Evolutionary conservation across 129 eudicot genomes (phyloP), one percentile per base, ranked within the genome.

Genomic region (Flaveria trinervia): DNA sequence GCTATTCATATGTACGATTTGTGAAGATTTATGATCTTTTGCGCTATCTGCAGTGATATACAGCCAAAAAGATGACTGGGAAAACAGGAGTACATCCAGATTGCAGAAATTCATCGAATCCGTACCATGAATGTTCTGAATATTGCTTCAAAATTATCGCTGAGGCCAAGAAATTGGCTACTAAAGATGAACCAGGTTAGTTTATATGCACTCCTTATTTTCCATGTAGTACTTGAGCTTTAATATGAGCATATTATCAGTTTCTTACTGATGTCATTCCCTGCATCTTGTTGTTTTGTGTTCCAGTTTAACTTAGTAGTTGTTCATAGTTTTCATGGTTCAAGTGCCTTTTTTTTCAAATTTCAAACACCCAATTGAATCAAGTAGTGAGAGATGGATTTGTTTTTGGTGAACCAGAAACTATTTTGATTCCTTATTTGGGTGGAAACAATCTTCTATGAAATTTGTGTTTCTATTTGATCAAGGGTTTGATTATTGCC

Each of bases 91-190:
- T 88, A 46, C 93, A 86, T 80, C 92, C 93, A 65, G 93, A 89
- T 79, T 92, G 96, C 85, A 86, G 86, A 65, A 92, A 92, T 68
- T 92, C 93, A 7, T 81, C 88, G 14, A 92, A 89, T 45, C 93
- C 90, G 0, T 89, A 87, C 43, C 96, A 92, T 77, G 91, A 83
- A 81, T 92, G 97, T 72, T 86, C 80, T 66, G 87, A 92, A 65
- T 92, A 79, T 79, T 92, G 97, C 81, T 89, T 89, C 79, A 52
- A 76, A 55, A 15, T 85, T 65, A 92, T 87, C 52, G 89, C 91
- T 52, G 85, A 89, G 71, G 84, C 92, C 15, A 89, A 87, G 80
- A 84, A 86, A 70, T 74, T 46, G 52, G 57, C 71, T 65, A 54
- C 68, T 54, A 54, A 66, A 77, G 20, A 14, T 62, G 77, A 84